Evolutionary conservation across 139 green algal species (phyloP), one percentile per base, ranked within the genome.

Genomic region (Coelastrella sp.): DNA sequence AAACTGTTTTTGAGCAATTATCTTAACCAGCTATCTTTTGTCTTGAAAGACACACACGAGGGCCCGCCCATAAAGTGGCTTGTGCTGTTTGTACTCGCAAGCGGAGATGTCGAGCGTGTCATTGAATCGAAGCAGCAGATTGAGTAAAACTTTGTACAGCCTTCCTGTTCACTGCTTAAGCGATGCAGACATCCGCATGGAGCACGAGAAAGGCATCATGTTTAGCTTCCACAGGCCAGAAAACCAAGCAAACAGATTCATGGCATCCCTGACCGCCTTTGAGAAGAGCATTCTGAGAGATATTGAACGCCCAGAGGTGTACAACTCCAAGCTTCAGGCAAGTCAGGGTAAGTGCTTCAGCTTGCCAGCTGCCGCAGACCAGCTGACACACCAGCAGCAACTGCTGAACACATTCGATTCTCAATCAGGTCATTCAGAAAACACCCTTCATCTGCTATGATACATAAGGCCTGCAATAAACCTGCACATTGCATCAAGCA

Each of bases 161-260:
- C 41, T 81, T 34, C 73, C 73, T 40, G 77, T 84, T 23, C 77
- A 84, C 59, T 84, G 77, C 21, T 40, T 84, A 9, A 84, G 37
- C 23, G 48, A 84, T 19, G 19, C 32, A 15, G 77, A 84, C 77
- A 32, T 84, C 19, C n/a, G 21, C 19, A 6, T 37, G n/a, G 77
- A 84, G 59, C 57, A 84, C 15, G 27, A 63, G 25, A 53, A 32
- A 34, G 77, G 53, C 17, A 45, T 84, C 13, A 74, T 60, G 57
- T 27, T 51, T 23, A 21, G 66, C 11, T 84, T 84, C 30, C 77
- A 84, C 30, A 35, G 38, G 32, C 77, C 77, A 59, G 53, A 72
- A n/a, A 84, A 84, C 38, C 13, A n/a, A 4, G 13, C 69, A 37
- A 32, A 72, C 37, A 63, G 77, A 25, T 84, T 84, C 38, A 73